Conservation (phyloP, 2,329 filamentous ascomycete species). For the Epichloe baconii region DNA sequence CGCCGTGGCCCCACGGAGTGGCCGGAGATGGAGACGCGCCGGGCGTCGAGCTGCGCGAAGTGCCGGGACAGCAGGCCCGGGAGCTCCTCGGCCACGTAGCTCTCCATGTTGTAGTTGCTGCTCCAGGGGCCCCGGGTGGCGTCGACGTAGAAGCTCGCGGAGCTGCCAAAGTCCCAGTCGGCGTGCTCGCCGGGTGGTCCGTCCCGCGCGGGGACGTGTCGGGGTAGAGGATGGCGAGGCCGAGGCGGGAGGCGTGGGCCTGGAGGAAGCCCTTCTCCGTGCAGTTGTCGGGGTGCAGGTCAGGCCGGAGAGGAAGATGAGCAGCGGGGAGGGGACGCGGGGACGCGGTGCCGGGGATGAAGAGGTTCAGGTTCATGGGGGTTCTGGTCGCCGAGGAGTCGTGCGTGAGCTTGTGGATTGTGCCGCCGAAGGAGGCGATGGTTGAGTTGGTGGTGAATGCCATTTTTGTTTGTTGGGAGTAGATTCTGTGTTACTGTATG, state of each 20-base stretch:
- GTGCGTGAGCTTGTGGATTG: constrained; percentile 89
- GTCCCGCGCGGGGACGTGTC: constrained; percentile 88
- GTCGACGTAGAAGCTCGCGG: constrained; percentile 90
- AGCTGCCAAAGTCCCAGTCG: constrained; percentile 79
- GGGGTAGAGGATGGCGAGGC: constrained; percentile 87
- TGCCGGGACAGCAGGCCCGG: constrained; percentile 59
- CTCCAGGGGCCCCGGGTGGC: constrained; percentile 63
- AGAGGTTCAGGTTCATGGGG: constrained; percentile 87
- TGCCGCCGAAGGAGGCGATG: constrained; percentile 85
- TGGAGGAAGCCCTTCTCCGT: constrained; percentile 85
- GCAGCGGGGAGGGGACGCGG: constrained; percentile 53
- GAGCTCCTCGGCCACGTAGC: constrained; percentile 82
- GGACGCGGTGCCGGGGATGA: constrained; percentile 63
- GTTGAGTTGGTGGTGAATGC: constrained; percentile 79
- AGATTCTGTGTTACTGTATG: not conserved
- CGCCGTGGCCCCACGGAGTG: constrained; percentile 96
- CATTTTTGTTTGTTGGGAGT: constrained; percentile 30
- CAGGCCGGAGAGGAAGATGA: constrained; percentile 87
- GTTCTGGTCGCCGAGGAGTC: constrained; percentile 65
- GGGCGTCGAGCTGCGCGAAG: constrained; percentile 57
- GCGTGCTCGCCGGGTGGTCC: constrained; percentile 75
- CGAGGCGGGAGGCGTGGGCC: constrained; percentile 60
- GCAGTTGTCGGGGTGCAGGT: constrained; percentile 85
- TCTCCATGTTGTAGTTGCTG: constrained; percentile 84
- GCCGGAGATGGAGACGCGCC: constrained; percentile 70